Conservation (phyloP, 345 rosid species). For the Nephelium lappaceum region DNA sequence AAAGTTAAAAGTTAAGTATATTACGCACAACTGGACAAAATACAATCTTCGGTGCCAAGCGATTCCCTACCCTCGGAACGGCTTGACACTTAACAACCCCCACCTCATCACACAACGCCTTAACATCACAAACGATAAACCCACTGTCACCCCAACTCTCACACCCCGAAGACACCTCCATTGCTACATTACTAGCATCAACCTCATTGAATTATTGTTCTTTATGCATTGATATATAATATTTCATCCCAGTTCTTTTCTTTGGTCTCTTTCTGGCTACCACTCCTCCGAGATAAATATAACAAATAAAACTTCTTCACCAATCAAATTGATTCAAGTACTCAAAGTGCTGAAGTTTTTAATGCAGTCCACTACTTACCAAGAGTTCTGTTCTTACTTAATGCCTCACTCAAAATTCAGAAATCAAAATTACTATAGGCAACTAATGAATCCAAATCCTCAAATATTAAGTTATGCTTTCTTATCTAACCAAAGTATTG, state of each 20-base stretch:
- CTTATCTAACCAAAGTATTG: neutral
- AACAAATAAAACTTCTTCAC: neutral
- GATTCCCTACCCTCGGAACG: too few relatives aligned
- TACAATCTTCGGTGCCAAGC: too few relatives aligned
- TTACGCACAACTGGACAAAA: too few relatives aligned
- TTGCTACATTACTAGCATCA: too few relatives aligned
- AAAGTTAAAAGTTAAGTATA: too few relatives aligned
- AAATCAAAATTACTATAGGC: neutral
- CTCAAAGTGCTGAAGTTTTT: constrained; percentile 4
- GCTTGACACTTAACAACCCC: too few relatives aligned
- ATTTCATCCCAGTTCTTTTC: neutral
- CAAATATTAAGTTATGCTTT: neutral
- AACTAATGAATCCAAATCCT: neutral
- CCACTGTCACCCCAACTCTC: too few relatives aligned
- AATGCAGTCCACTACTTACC: neutral
- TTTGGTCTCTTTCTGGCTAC: neutral
- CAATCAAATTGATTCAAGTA: neutral
- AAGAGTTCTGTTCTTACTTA: neutral
- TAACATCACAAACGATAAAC: too few relatives aligned
- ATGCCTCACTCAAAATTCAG: neutral
- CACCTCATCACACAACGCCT: too few relatives aligned
- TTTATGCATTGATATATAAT: neutral
- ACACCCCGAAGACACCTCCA: too few relatives aligned
- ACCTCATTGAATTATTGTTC: neutral
- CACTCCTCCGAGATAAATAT: neutral